Evolutionary conservation across 371 early-diverging fungal genomes (phyloP), one percentile per base, ranked within the genome.

Genomic region (Fennellomyces sp.): DNA sequence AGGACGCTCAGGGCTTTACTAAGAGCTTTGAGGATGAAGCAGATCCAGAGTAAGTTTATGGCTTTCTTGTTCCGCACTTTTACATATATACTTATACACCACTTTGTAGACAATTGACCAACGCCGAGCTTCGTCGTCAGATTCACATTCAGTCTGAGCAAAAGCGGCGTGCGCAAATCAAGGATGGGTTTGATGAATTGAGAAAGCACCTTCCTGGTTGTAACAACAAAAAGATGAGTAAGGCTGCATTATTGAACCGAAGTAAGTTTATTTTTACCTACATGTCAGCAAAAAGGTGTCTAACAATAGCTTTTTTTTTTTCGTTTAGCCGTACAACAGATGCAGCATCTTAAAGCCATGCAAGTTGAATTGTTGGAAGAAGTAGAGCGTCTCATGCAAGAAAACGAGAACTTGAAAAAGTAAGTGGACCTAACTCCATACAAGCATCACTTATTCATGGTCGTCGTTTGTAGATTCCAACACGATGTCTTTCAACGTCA

Each of bases 221-320:
- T 39, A 72, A 72, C 49, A 80, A 78, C 59, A 81, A 82, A 58
- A 82, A 84, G 60, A 80, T 84, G 76, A 79, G 80, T 54, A 84
- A 84, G 58, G 84, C 84, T 36, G 72, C 79, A 35, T 60, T 84
- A 33, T 66, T 84, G 41, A 75, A 72, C 26, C 68, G 80, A 73
- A 80, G 81, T 81, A 73, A 57, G 76, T 54, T n/a, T n/a, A n/a
- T n/a, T n/a, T n/a, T n/a, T n/a, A n/a, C n/a, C n/a, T n/a, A n/a
- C n/a, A n/a, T n/a, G n/a, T n/a, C n/a, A n/a, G n/a, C n/a, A n/a
- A n/a, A n/a, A n/a, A n/a, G n/a, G n/a, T n/a, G n/a, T n/a, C n/a
- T n/a, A n/a, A n/a, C n/a, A n/a, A n/a, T n/a, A n/a, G n/a, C n/a
- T n/a, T n/a, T n/a, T n/a, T n/a, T n/a, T n/a, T n/a, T n/a, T 31